These are phyloP conservation scores for Colletotrichum tanaceti DNA, from an alignment of 2,329 filamentous ascomycete species.

Conservation along the genomic window DNA sequence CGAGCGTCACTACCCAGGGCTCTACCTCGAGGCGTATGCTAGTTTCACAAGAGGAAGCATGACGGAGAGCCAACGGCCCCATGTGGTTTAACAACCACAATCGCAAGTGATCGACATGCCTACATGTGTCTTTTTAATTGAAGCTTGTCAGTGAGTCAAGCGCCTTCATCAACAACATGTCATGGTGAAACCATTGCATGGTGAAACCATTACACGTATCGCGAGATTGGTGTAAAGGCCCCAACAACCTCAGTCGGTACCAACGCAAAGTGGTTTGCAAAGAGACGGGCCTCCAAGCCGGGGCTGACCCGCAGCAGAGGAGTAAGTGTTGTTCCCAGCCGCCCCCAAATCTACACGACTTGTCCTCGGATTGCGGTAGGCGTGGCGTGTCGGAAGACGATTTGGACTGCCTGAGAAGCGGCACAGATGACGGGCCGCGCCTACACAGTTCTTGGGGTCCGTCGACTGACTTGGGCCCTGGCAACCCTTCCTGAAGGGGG, in stretches of 20 bases:
- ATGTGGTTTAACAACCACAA: not conserved
- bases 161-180: too few species aligned
- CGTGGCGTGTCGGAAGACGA: constrained; percentile 1
- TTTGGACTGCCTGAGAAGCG: not conserved
- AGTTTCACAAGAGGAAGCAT: not conserved
- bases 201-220: not conserved
- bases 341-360: not conserved
- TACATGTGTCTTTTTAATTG: not conserved
- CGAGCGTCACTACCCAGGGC: not conserved
- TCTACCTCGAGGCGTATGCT: not conserved
- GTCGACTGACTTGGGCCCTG: not conserved
- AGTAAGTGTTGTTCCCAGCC: not conserved
- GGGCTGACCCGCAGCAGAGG: not conserved
- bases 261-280: not conserved
- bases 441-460: constrained; percentile 1
- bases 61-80: not conserved
- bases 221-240: too few species aligned
- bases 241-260: too few species aligned
- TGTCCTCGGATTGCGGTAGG: not conserved
- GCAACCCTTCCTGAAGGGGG: not conserved
- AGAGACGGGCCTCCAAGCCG: not conserved
- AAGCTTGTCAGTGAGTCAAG: not conserved
- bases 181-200: not conserved
- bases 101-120: not conserved
- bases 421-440: not conserved